Conservation (phyloP, 169 alveolate genomes). For the Plasmodium adleri region DNA sequence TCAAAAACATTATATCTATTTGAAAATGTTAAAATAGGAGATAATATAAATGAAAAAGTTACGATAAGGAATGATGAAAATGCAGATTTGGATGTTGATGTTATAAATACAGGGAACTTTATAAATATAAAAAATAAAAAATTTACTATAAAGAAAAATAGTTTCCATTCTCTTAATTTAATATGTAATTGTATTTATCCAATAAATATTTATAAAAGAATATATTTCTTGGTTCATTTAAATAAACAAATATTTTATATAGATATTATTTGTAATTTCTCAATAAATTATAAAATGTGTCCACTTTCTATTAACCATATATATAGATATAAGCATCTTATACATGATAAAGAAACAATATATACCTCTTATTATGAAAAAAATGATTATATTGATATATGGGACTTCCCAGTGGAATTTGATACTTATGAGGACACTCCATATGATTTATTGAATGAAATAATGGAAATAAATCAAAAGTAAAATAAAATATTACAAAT, state of each 20-base stretch:
- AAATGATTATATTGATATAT: constrained; percentile 65
- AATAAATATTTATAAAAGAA: constrained; percentile 43
- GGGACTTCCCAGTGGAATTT: constrained; percentile 73
- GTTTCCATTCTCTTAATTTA: constrained; percentile 49
- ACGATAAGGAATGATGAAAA: constrained; percentile 69
- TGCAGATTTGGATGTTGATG: constrained; percentile 49
- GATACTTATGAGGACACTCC: constrained; percentile 43
- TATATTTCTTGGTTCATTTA: constrained; percentile 70
- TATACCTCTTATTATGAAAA: constrained; percentile 51
- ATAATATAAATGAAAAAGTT: constrained; percentile 49
- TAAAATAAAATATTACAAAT: constrained; percentile 4
- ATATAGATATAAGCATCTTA: constrained; percentile 58
- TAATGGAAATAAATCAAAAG: constrained; percentile 49
- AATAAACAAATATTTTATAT: constrained; percentile 64
- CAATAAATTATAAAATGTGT: constrained; percentile 67
- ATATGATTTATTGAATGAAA: constrained; percentile 41
- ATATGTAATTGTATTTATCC: constrained; percentile 68
- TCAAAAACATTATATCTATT: constrained; percentile 29
- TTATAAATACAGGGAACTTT: constrained; percentile 46
- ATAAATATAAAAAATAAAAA: constrained; percentile 35
- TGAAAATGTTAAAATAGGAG: constrained; percentile 61
- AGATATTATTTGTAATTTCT: constrained; percentile 62
- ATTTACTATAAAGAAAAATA: constrained; percentile 56
- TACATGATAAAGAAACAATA: constrained; percentile 42
- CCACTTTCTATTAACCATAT: constrained; percentile 70